These are phyloP conservation scores for Prototheca wickerhamii DNA, from an alignment of 163 green algal species.

Conservation along the genomic window DNA sequence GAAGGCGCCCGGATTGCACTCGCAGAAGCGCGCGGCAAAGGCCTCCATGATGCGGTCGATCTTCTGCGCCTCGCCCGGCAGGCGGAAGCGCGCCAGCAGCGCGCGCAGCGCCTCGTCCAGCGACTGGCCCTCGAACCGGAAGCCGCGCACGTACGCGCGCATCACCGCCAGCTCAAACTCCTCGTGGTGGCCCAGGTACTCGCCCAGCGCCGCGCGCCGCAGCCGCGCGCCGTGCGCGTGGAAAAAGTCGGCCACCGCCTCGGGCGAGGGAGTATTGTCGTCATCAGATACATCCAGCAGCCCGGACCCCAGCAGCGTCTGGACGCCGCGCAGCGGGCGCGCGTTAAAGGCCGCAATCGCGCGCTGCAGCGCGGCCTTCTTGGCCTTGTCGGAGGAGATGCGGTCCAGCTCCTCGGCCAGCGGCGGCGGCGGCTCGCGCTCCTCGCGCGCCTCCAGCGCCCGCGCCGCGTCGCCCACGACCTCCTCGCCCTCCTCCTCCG, in stretches of 20 bases:
- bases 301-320: constrained; percentile 30
- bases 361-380: constrained; percentile 59
- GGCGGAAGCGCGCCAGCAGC: constrained; percentile 79
- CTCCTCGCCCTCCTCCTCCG: background rate
- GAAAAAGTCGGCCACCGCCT: constrained; percentile 73
- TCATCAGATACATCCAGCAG: no score
- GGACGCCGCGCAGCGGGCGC: constrained; percentile 28
- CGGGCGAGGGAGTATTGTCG: constrained; percentile 35
- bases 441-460: background rate
- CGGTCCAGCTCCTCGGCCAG: constrained; percentile 37
- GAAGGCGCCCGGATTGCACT: constrained; percentile 40
- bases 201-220: constrained; percentile 76
- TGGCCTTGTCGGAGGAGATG: constrained; percentile 58
- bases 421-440: background rate
- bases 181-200: constrained; percentile 86
- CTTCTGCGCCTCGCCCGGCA: constrained; percentile 97
- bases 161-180: constrained; percentile 61
- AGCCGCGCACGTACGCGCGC: constrained; percentile 55
- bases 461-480: background rate
- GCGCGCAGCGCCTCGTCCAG: constrained; percentile 80
- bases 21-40: constrained; percentile 84
- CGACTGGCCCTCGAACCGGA: constrained; percentile 33
- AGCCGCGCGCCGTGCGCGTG: constrained; percentile 49
- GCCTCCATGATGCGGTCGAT: constrained; percentile 99
- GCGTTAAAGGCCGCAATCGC: constrained; percentile 83